A percentile compares a stretch with the other conserved stretches of the same genome.
Evolutionary conservation across 306 rosid species (phyloP).

Genomic region (Gleditsia sinensis): DNA sequence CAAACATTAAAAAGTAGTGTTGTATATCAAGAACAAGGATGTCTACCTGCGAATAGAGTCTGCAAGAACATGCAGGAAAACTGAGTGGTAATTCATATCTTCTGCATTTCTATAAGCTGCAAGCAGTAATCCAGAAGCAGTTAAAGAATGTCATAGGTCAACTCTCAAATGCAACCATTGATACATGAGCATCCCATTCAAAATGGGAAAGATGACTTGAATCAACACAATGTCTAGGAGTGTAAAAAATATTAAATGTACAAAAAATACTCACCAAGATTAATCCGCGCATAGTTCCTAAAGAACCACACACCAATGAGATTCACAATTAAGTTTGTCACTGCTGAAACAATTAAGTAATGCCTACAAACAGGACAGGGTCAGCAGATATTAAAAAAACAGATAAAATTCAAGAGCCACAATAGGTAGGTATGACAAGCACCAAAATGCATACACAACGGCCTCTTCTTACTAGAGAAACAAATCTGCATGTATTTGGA

Average conservation of each 20-base stretch:
- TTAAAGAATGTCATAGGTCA: conserved; percentile 7
- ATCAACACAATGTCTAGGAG: not conserved
- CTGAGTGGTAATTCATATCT: conserved; percentile 91
- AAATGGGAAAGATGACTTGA: not conserved
- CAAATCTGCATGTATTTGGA: conserved; percentile 11
- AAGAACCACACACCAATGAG: conserved; percentile 98
- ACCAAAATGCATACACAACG: not conserved
- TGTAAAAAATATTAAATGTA: conserved; percentile 12
- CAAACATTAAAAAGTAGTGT: too few species aligned
- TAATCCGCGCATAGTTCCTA: conserved; percentile 83
- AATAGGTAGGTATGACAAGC: not conserved
- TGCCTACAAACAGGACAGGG: conserved; percentile 61
- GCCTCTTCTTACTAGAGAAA: not conserved
- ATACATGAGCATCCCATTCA: not conserved
- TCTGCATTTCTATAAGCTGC: conserved; percentile 93
- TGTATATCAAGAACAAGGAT: conserved; percentile 5
- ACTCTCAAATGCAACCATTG: conserved; percentile 13
- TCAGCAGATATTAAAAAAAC: conserved; percentile 30
- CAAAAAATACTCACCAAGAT: conserved; percentile 65
- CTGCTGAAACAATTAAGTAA: conserved; percentile 89
- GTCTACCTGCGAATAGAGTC: conserved; percentile 97
- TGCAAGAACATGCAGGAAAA: conserved; percentile 85
- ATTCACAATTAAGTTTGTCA: conserved; percentile 86
- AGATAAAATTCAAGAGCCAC: not conserved
- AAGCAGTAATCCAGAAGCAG: conserved; percentile 30